Evolutionary conservation across 1,139 yeast genomes (phyloP).

Genomic region (Candida freyschussii): DNA sequence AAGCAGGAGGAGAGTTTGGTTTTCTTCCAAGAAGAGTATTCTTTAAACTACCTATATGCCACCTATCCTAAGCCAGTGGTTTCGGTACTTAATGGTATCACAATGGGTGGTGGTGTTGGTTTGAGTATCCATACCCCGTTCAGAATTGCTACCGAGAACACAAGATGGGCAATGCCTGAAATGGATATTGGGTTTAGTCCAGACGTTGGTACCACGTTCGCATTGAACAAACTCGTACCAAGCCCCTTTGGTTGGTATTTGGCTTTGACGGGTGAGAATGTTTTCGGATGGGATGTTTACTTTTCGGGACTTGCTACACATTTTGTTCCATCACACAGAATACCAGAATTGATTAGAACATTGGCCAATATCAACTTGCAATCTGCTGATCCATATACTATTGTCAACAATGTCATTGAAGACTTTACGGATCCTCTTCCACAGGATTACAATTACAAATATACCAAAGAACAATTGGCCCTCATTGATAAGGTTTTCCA

Average conservation of each 20-base stretch:
- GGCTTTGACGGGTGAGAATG: slow-evolving; percentile 79
- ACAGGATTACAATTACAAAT: slow-evolving; percentile 53
- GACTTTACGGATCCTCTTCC: slow-evolving; percentile 76
- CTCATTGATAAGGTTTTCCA: slow-evolving; percentile 67
- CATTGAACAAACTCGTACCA: slow-evolving; percentile 62
- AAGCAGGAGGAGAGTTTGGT: slow-evolving; percentile 48
- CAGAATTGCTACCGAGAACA: slow-evolving; percentile 85
- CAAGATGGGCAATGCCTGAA: slow-evolving; percentile 96
- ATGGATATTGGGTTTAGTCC: slow-evolving; percentile 96
- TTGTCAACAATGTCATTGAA: slow-evolving; percentile 62
- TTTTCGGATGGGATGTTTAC: slow-evolving; percentile 76
- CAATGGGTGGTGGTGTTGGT: slow-evolving; percentile 99
- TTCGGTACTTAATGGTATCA: slow-evolving; percentile 83
- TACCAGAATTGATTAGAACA: slow-evolving; percentile 59
- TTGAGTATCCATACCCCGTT: slow-evolving; percentile 89
- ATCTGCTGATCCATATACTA: slow-evolving; percentile 25
- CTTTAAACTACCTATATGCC: slow-evolving; percentile 72
- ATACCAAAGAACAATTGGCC: slow-evolving; percentile 49
- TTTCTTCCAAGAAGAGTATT: slow-evolving; percentile 78
- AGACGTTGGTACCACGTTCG: slow-evolving; percentile 92
- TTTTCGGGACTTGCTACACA: slow-evolving; percentile 88
- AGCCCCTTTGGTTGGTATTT: slow-evolving; percentile 66
- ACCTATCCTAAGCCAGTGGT: slow-evolving; percentile 83
- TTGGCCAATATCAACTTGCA: slow-evolving; percentile 43
- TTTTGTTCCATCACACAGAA: slow-evolving; percentile 63